Percentiles rank a stretch among this genome's conserved stretches.
phyloP scores from a whole-genome alignment of 192 early-diverging fungal species.

The Umbelopsis ramanniana region DNA sequence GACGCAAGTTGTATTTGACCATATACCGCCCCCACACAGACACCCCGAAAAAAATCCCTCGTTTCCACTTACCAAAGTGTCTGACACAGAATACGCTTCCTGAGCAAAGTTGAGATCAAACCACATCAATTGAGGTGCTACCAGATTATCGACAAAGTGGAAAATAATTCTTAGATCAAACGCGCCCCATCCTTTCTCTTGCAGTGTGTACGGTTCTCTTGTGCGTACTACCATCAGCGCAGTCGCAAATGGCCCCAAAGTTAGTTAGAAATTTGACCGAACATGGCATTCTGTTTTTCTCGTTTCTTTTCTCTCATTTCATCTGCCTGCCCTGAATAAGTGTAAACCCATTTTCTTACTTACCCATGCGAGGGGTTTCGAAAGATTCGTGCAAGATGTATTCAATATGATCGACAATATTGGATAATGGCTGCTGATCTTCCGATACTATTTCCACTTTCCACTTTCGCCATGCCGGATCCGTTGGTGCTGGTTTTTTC shows the following conservation, averaged over 20 bases:
- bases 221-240: constrained; percentile 41
- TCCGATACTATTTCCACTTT: constrained; percentile 13
- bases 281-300: no score
- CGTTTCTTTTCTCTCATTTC: background rate
- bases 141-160: constrained; percentile 49
- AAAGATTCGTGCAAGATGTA: constrained; percentile 30
- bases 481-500: constrained; percentile 16
- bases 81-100: constrained; percentile 46
- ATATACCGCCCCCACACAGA: no score
- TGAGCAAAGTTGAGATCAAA: constrained; percentile 60
- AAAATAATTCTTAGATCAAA: constrained; percentile 61
- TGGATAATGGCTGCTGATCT: background rate
- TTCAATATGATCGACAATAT: constrained; percentile 25
- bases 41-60: no score
- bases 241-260: background rate
- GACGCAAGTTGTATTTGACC: no score
- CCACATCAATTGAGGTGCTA: constrained; percentile 41
- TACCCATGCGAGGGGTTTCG: constrained; percentile 26
- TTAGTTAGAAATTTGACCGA: no score
- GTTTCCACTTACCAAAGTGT: constrained; percentile 41
- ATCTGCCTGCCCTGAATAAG: background rate
- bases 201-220: constrained; percentile 52
- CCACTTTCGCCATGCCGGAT: constrained; percentile 18
- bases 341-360: background rate
- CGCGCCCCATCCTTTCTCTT: constrained; percentile 66